Evolutionary conservation across 805 yeast species (phyloP).

Genomic region (Barnettozyma salicaria): DNA sequence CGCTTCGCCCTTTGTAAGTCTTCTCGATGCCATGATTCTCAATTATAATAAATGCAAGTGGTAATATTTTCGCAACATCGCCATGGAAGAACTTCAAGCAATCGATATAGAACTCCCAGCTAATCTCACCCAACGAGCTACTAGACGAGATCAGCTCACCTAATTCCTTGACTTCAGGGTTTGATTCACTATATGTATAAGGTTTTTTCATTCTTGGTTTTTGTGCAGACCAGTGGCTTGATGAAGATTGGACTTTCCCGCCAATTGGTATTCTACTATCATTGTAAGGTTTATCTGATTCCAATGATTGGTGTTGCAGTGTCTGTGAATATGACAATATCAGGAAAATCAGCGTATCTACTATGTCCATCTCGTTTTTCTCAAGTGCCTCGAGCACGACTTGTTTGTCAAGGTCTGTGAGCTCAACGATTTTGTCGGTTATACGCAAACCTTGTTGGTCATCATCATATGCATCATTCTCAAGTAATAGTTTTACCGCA

Average conservation of each 20-base stretch:
- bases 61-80: conserved; percentile 33
- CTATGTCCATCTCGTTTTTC: background rate
- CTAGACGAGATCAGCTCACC: conserved; percentile 31
- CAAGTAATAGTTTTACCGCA: too few relatives aligned
- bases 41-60: conserved; percentile 29
- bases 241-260: too few relatives aligned
- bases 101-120: conserved; percentile 34
- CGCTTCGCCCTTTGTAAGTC: conserved; percentile 23
- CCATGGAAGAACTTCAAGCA: conserved; percentile 42
- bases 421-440: background rate
- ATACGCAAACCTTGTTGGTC: too few relatives aligned
- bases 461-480: too few relatives aligned
- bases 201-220: background rate
- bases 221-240: background rate
- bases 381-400: background rate
- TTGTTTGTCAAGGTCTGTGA: background rate
- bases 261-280: too few relatives aligned
- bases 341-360: too few relatives aligned
- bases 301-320: too few relatives aligned
- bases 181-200: conserved; percentile 13
- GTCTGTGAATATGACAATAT: too few relatives aligned
- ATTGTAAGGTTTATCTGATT: too few relatives aligned
- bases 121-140: conserved; percentile 30
- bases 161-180: conserved; percentile 31
- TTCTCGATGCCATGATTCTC: conserved; percentile 27